Conservation (phyloP, 2,329 filamentous ascomycete genomes). For the Hypoxylon sp. region DNA sequence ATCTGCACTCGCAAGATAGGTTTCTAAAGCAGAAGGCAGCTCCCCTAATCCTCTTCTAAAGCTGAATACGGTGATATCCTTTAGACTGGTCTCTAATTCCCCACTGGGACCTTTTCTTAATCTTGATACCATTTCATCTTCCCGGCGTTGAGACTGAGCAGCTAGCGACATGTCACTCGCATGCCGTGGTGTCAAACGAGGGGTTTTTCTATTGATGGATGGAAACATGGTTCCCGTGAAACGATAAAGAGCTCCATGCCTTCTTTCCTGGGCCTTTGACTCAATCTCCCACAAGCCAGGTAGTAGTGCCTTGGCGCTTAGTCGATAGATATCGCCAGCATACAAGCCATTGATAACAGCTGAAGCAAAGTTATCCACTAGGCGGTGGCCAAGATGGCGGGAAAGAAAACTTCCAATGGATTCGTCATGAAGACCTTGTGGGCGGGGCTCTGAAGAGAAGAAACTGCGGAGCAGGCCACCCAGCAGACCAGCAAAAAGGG, state of each 20-base stretch:
- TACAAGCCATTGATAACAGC: conserved; percentile 17
- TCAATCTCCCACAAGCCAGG: conserved; percentile 18
- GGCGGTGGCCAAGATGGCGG: conserved; percentile 6
- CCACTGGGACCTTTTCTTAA: conserved; percentile 1
- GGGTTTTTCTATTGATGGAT: no score
- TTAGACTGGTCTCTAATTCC: conserved; percentile 1
- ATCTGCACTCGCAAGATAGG: background rate
- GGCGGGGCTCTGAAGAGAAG: conserved; percentile 2
- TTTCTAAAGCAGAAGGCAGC: conserved; percentile 5
- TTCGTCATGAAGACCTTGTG: conserved; percentile 10
- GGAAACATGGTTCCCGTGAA: background rate
- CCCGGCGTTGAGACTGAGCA: background rate
- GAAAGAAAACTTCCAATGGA: conserved; percentile 21
- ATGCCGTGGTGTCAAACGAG: no score
- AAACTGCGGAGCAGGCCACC: conserved; percentile 4
- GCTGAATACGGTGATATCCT: conserved; percentile 9
- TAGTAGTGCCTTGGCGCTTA: conserved; percentile 15
- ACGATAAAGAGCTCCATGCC: background rate
- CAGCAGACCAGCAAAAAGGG: conserved; percentile 13
- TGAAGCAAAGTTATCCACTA: conserved; percentile 18
- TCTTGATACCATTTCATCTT: background rate
- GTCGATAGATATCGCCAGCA: conserved; percentile 17
- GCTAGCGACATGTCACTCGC: background rate
- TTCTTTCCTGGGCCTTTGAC: conserved; percentile 3
- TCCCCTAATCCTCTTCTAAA: conserved; percentile 11